phyloP scores from a whole-genome alignment of 2,329 filamentous ascomycete genomes.

The Rutstroemia sp. region DNA sequence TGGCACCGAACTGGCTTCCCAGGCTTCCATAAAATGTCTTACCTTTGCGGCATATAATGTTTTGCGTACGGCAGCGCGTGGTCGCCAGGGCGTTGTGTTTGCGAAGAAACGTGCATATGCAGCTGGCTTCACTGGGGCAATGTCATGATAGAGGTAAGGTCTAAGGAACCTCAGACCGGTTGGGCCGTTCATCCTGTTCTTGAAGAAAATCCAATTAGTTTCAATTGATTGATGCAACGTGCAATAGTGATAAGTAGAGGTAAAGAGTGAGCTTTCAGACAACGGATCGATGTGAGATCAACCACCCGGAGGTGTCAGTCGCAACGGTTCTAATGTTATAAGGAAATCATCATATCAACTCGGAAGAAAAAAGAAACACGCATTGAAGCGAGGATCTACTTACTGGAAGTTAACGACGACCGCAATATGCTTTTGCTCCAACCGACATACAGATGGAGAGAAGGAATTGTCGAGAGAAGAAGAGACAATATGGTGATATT shows the following conservation, averaged over 20 bases:
- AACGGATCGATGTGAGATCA: conserved; percentile 45
- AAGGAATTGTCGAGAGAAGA: no score
- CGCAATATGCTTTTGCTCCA: no score
- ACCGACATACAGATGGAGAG: no score
- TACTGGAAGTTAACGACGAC: neutral
- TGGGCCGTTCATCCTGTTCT: conserved; percentile 37
- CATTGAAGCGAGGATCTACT: neutral
- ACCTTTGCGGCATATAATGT: neutral
- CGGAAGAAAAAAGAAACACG: neutral
- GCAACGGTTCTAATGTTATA: conserved; percentile 51
- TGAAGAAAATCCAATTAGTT: conserved; percentile 5
- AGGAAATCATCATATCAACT: conserved; percentile 40
- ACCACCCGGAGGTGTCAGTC: conserved; percentile 44
- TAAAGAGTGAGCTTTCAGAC: conserved; percentile 31
- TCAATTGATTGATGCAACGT: conserved; percentile 11
- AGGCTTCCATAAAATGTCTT: neutral
- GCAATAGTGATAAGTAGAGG: neutral
- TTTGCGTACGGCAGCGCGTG: neutral
- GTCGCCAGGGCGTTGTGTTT: conserved; percentile 2
- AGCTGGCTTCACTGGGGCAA: conserved; percentile 15
- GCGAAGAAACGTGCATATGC: conserved; percentile 44
- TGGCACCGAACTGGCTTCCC: neutral
- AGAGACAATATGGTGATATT: neutral
- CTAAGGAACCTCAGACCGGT: conserved; percentile 45
- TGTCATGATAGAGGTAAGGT: conserved; percentile 42